These are phyloP conservation scores for Pseudomassariella vexata DNA, from an alignment of 2,329 filamentous ascomycete species.

Conservation along the genomic window DNA sequence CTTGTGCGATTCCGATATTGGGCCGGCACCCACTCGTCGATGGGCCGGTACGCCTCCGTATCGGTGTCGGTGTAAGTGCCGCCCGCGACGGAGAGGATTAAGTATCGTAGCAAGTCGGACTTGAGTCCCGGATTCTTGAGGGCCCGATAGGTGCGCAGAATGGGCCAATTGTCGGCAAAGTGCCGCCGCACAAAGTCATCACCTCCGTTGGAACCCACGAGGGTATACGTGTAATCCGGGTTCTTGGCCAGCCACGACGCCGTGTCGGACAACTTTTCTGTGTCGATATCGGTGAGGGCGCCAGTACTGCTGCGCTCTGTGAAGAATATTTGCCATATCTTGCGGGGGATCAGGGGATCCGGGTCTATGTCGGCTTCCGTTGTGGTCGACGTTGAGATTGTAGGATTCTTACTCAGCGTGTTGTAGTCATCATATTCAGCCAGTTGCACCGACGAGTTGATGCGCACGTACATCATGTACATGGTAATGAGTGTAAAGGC, in stretches of 20 bases:
- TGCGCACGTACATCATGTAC: too few species aligned
- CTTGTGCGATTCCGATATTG: conserved; percentile 12
- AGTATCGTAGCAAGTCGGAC: conserved; percentile 56
- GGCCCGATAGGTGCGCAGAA: conserved; percentile 15
- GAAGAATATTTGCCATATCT: conserved; percentile 23
- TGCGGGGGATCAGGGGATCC: conserved; percentile 12
- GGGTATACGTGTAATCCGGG: conserved; percentile 18
- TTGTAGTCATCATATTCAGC: too few species aligned
- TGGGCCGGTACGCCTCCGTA: conserved; percentile 33
- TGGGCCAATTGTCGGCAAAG: conserved; percentile 12
- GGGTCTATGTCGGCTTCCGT: too few species aligned
- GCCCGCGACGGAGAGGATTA: conserved; percentile 62
- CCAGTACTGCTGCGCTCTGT: conserved; percentile 9
- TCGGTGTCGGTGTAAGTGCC: conserved; percentile 43
- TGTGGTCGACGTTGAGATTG: too few species aligned
- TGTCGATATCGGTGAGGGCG: conserved; percentile 6
- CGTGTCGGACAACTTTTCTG: conserved; percentile 12
- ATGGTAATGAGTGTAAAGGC: too few species aligned
- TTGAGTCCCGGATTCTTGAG: conserved; percentile 22
- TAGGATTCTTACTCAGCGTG: too few species aligned
- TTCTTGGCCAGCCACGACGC: conserved; percentile 18
- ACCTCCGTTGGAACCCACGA: conserved; percentile 18
- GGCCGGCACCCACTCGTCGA: conserved; percentile 47
- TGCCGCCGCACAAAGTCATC: conserved; percentile 18
- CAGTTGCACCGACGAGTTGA: too few species aligned